These are phyloP conservation scores for Curvularia lunata DNA, from an alignment of 2,329 filamentous ascomycete genomes.

Conservation along the genomic window DNA sequence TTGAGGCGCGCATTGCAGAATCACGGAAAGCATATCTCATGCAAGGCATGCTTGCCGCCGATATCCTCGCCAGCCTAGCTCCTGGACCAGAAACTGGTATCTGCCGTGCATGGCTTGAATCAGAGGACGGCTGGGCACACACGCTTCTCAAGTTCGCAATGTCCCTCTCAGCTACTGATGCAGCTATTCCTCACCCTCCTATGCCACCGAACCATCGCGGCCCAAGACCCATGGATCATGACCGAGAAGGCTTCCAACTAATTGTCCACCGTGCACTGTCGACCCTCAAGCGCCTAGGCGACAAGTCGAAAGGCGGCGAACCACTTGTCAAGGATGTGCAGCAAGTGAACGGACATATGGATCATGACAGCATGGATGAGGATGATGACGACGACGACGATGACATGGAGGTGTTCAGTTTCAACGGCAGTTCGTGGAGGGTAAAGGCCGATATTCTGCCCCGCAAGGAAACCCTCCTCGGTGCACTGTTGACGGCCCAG, in stretches of 20 bases:
- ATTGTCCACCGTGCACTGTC: conserved; percentile 55
- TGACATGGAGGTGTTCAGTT: conserved; percentile 43
- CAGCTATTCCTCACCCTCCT: conserved; percentile 33
- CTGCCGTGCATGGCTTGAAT: conserved; percentile 80
- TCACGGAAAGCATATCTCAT: conserved; percentile 86
- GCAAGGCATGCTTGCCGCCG: conserved; percentile 88
- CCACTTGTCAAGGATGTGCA: conserved; percentile 37
- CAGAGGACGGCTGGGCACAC: conserved; percentile 81
- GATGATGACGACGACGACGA: conserved; percentile 40
- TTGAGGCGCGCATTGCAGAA: conserved; percentile 71
- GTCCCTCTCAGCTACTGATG: conserved; percentile 58
- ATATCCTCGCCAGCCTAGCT: conserved; percentile 80
- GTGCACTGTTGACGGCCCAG: conserved; percentile 53
- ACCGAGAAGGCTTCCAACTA: conserved; percentile 47
- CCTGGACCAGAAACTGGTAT: conserved; percentile 74
- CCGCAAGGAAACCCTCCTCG: conserved; percentile 54
- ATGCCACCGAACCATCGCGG: conserved; percentile 40
- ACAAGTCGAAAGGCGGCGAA: conserved; percentile 51
- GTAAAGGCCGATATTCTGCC: conserved; percentile 53
- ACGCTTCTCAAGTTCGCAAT: conserved; percentile 79
- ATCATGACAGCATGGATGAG: conserved; percentile 28
- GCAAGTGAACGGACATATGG: conserved; percentile 35
- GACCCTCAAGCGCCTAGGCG: conserved; percentile 56
- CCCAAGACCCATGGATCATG: conserved; percentile 43
- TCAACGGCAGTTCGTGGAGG: conserved; percentile 43